Evolutionary conservation across 495 filamentous ascomycete genomes (phyloP).

Genomic region (Podospora comata): DNA sequence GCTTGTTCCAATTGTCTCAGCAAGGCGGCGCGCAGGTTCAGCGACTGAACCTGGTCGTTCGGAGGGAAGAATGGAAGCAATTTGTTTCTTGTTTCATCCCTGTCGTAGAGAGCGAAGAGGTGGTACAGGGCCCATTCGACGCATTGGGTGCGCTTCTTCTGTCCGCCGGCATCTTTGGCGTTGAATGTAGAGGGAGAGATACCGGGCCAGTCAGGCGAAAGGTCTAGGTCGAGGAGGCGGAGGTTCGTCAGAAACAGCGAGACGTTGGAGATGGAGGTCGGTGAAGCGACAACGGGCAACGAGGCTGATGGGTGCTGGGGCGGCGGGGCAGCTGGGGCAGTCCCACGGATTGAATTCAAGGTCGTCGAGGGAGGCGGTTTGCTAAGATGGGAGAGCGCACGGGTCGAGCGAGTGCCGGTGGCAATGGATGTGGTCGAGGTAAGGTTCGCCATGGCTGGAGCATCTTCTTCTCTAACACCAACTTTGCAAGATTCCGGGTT

Average conservation of each 20-base stretch:
- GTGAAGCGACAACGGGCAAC: constrained; percentile 14
- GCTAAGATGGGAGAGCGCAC: constrained; percentile 23
- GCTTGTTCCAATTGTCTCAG: constrained; percentile 72
- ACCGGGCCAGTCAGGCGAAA: constrained; percentile 69
- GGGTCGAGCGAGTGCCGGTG: constrained; percentile 26
- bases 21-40: constrained; percentile 84
- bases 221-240: constrained; percentile 73
- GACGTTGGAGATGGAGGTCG: constrained; percentile 27
- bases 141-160: constrained; percentile 72
- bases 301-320: constrained; percentile 9
- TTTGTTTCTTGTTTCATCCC: constrained; percentile 71
- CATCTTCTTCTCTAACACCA: constrained; percentile 17
- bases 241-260: constrained; percentile 77
- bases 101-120: constrained; percentile 78
- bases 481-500: constrained; percentile 1
- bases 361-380: constrained; percentile 17
- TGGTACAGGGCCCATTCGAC: constrained; percentile 84
- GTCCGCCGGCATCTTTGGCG: constrained; percentile 64
- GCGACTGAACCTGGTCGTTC: constrained; percentile 77
- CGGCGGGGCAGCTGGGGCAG: constrained; percentile 9
- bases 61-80: constrained; percentile 86
- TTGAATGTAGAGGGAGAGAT: constrained; percentile 64
- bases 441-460: constrained; percentile 29
- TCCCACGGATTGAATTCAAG: constrained; percentile 16
- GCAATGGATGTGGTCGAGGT: constrained; percentile 22